These are phyloP conservation scores for Huntiella savannae DNA, from an alignment of 2,329 filamentous ascomycete species.

Conservation along the genomic window DNA sequence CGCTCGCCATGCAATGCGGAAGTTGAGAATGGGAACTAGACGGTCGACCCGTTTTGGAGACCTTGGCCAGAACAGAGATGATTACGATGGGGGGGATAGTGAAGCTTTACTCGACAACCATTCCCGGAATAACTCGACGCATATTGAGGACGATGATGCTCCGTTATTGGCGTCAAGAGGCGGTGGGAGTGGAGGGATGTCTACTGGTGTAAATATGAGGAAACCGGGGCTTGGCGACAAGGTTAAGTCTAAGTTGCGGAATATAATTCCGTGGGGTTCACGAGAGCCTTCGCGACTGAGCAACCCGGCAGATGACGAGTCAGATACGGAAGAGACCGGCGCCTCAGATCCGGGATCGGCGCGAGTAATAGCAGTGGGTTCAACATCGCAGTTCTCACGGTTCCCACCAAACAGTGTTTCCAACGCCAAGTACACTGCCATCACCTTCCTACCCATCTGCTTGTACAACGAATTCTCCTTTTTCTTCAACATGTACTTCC, in stretches of 20 bases:
- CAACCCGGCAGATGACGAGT: slow-evolving; percentile 21
- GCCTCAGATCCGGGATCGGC: slow-evolving; percentile 50
- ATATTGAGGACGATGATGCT: slow-evolving; percentile 47
- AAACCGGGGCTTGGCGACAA: slow-evolving; percentile 3
- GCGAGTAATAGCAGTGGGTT: slow-evolving; percentile 57
- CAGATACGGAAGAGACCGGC: slow-evolving; percentile 29
- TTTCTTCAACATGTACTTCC: slow-evolving; percentile 99
- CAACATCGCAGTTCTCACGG: slow-evolving; percentile 44
- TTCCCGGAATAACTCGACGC: slow-evolving; percentile 37
- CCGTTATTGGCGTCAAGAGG: slow-evolving; percentile 41
- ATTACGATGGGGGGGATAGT: slow-evolving; percentile 40
- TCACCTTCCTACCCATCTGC: slow-evolving; percentile 84
- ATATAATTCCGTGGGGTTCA: slow-evolving; percentile 37
- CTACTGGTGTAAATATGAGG: not conserved
- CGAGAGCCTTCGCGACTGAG: slow-evolving; percentile 1
- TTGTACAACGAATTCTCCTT: slow-evolving; percentile 98
- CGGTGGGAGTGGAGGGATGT: slow-evolving; percentile 12
- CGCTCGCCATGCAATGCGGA: slow-evolving; percentile 50
- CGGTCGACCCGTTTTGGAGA: slow-evolving; percentile 39
- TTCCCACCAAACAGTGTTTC: slow-evolving; percentile 86
- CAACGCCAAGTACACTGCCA: slow-evolving; percentile 92
- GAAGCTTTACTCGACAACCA: slow-evolving; percentile 43
- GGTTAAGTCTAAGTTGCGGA: slow-evolving; percentile 34
- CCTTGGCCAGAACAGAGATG: slow-evolving; percentile 35
- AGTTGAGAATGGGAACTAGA: slow-evolving; percentile 45